Base-by-base conservation (phyloP, 2,329 filamentous ascomycete genomes). In the Ophiocordyceps robertsii region DNA sequence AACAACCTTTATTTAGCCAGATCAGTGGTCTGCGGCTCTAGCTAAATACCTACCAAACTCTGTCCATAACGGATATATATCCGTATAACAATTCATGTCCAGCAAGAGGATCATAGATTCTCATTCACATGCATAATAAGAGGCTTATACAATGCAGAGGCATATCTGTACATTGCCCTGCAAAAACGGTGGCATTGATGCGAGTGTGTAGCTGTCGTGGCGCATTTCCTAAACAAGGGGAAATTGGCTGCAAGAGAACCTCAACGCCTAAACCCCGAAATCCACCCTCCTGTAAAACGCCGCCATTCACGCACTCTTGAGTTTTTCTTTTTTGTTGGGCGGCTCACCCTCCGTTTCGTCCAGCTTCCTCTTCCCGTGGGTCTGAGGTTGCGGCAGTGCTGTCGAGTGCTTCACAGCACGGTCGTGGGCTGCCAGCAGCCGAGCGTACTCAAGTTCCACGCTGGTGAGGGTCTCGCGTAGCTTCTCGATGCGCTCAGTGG, bases 361-460 rank as follows among this genome's bases (percentile, higher is more conserved):
- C 19, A 64, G 46, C 53, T 70, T 75, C 38, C 73, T 63, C 61
- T 76, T 77, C 6, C 62, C 60, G 30, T 61, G 65, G 6, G 52
- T 35, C 33, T 40, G n/a, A 1, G 11, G 44, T 41, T 8, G 21
- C 33, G 36, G 39, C 37, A 44, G 46, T 16, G 35, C 43, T 39
- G 43, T 43, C 24, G 46, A 50, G 41, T 63, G 53, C 41, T 59
- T 53, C 21, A 54, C 44, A 30, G 54, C 56, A n/a, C 62, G 59
- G 41, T 75, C 68, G 32, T 60, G 58, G 40, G 64, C 61, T 14
- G 62, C 60, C 32, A 90, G 61, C 35, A 87, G 64, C 42, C 77
- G 70, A n/a, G 74, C 73, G 58, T 88, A 90, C 50, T 87, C 84
- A 40, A 78, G 72, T 53, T 84, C 75, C 14, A 90, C 81, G 39